Evolutionary conservation across 139 green algal species (phyloP).

Genomic region (Tetraselmis striata): DNA sequence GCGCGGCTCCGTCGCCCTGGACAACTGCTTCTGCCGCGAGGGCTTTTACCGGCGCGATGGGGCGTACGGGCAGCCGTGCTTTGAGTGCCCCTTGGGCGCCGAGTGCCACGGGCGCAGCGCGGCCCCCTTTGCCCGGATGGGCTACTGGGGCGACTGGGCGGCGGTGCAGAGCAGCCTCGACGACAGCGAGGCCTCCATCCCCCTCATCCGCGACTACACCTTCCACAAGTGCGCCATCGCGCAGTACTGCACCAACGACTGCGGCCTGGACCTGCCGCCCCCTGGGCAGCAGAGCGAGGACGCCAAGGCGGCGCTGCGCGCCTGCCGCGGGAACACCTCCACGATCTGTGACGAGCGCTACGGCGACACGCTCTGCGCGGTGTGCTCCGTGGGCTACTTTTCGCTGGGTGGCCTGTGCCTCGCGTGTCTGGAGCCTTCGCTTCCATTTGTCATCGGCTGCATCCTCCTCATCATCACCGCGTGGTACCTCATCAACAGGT

Average conservation of each 20-base stretch:
- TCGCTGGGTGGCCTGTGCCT: not conserved
- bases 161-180: not conserved
- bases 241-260: not conserved
- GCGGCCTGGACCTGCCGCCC: not conserved
- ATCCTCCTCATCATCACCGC: not conserved
- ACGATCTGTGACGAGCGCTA: not conserved
- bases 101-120: not conserved
- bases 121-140: not conserved
- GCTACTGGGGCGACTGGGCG: not conserved
- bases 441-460: not conserved
- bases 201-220: not conserved
- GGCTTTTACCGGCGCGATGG: not conserved
- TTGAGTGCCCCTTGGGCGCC: not conserved
- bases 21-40: not conserved
- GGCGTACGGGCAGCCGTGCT: not conserved
- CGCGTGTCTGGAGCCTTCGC: not conserved
- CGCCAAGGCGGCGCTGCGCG: not conserved
- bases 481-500: not conserved
- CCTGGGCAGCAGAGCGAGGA: too few relatives aligned
- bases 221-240: not conserved
- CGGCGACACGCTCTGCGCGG: not conserved
- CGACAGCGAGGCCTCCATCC: not conserved
- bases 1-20: too few relatives aligned
- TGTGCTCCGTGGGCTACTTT: not conserved
- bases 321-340: not conserved